Evolutionary conservation across 2,329 filamentous ascomycete species (phyloP).

Genomic region (Ophiocordyceps unilateralis): DNA sequence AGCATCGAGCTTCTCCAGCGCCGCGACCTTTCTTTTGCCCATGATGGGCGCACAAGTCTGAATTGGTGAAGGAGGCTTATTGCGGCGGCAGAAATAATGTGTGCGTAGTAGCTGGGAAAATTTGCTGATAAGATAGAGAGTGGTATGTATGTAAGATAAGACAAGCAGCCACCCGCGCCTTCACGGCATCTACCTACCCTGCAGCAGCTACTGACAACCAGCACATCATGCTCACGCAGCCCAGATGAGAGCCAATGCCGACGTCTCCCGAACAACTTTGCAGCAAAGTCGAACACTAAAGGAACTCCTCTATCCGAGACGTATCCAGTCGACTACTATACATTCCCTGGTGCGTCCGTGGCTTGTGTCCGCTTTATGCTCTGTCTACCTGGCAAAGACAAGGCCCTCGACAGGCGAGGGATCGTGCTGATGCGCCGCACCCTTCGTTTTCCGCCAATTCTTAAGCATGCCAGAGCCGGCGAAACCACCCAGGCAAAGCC

Average conservation of each 20-base stretch:
- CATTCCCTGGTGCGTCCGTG: constrained; percentile 9
- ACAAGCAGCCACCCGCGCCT: too few species aligned
- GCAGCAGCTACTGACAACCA: not conserved
- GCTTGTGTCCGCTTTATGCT: constrained; percentile 8
- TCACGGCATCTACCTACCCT: not conserved
- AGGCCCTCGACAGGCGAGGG: not conserved
- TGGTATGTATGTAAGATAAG: constrained; percentile 2
- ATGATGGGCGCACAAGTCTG: constrained; percentile 28
- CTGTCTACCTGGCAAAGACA: constrained; percentile 5
- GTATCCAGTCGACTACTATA: constrained; percentile 13
- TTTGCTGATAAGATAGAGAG: not conserved
- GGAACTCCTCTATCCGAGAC: constrained; percentile 3
- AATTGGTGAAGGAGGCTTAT: not conserved
- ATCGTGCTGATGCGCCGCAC: not conserved
- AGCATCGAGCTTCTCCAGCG: constrained; percentile 88
- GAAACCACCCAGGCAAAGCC: constrained; percentile 2
- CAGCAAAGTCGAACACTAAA: not conserved
- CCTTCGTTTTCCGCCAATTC: not conserved
- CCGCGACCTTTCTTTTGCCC: constrained; percentile 79
- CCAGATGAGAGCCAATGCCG: too few species aligned
- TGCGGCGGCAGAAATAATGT: too few species aligned
- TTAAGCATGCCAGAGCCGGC: constrained; percentile 1
- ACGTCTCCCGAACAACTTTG: too few species aligned
- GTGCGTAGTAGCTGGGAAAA: too few species aligned
- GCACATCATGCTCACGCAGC: too few species aligned